Evolutionary conservation across 768 basidiomycete genomes (phyloP).

Genomic region (Suillus fuscotomentosus): DNA sequence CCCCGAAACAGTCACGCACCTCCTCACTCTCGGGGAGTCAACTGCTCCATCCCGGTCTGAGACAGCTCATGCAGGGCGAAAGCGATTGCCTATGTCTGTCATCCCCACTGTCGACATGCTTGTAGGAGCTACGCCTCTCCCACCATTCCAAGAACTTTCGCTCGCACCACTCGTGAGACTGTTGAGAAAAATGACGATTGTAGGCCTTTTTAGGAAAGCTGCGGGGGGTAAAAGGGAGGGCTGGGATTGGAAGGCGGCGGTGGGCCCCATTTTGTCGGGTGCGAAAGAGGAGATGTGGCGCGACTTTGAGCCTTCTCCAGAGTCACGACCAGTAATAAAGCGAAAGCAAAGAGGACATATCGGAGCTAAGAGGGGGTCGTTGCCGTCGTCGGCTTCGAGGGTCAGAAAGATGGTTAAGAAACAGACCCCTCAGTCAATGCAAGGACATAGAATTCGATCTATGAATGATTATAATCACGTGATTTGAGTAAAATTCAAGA

Average conservation of each 20-base stretch:
- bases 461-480: not conserved
- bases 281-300: constrained; percentile 21
- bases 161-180: constrained; percentile 22
- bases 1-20: constrained; percentile 16
- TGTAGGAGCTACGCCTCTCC: constrained; percentile 7
- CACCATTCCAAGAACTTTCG: constrained; percentile 14
- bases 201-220: constrained; percentile 20
- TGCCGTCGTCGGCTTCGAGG: constrained; percentile 25
- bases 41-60: not conserved
- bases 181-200: constrained; percentile 18
- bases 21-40: constrained; percentile 19
- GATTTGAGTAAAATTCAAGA: not conserved
- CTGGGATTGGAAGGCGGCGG: constrained; percentile 25
- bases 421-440: not conserved
- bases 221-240: constrained; percentile 12
- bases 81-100: not conserved
- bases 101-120: constrained; percentile 19
- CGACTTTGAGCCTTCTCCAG: not conserved
- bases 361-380: not conserved
- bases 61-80: not conserved
- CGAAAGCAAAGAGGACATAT: not conserved
- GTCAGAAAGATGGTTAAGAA: constrained; percentile 13
- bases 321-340: not conserved
- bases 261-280: constrained; percentile 14
- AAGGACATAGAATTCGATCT: not conserved